Evolutionary conservation across 768 basidiomycete species (phyloP), one percentile per base, ranked within the genome.

Genomic region (Russula lepida): DNA sequence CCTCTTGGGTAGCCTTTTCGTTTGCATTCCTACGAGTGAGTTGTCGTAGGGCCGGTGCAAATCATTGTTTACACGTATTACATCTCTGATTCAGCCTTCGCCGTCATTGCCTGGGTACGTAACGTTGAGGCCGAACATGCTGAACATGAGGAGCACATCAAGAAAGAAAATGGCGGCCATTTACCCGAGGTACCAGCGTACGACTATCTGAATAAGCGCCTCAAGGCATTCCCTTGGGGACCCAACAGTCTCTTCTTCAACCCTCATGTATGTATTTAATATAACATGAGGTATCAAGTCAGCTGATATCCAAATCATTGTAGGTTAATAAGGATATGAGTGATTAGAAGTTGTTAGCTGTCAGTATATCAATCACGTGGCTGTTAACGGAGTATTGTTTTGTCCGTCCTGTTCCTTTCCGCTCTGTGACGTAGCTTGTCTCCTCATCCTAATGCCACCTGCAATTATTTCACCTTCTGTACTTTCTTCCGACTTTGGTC

Each of bases 391-490:
- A 7, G 35, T 37, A 15, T 37, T 41, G 2, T 8, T 41, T 17
- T 43, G n/a, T n/a, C n/a, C n/a, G 41, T 43, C 9, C 8, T n/a
- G 9, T 9, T 9, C 41, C 41, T 19, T 11, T 23, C 43, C n/a
- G 43, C n/a, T n/a, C n/a, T 23, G n/a, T 44, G 41, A 37, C 35
- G 21, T 23, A 41, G 15, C 35, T 54, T 54, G 12, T 39, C 37
- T 49, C 33, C 30, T 47, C 8, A n/a, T 47, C 54, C 25, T 58
- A 56, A 95, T 95, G 92, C 88, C 86, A 67, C 84, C 81, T 67
- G 85, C 92, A 15, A 98, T 98, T 76, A 92, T 99, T 73, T 87
- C 95, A 11, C 97, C 97, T 23, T 98, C 95, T 4, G 93, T 98
- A 46, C 87, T 99, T 19, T 95, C 97, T 58, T 94, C 91, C 12